Percentiles rank a stretch among this genome's conserved stretches.
Evolutionary conservation across 2,329 filamentous ascomycete species (phyloP).

Genomic region (Kalaharituber pfeilii): DNA sequence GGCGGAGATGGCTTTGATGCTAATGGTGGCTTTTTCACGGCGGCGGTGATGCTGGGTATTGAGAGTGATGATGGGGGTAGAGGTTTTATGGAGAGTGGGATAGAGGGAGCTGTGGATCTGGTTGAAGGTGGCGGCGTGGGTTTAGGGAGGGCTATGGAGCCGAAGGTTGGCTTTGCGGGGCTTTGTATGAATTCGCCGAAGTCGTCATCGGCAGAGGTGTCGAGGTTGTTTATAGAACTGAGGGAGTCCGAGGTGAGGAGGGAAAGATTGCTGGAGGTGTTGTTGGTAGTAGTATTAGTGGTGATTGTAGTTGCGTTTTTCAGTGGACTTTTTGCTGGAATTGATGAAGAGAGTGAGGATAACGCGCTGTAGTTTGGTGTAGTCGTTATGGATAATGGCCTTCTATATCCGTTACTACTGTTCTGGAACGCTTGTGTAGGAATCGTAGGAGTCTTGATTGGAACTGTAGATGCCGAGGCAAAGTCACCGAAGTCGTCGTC

Average conservation of each 20-base stretch:
- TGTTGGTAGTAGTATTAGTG: background rate
- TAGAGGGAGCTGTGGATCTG: background rate
- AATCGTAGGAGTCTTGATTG: background rate
- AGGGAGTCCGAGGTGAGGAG: background rate
- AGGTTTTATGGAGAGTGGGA: conserved; percentile 5
- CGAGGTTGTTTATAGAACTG: no score
- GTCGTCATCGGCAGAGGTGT: conserved; percentile 12
- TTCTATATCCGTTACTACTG: background rate
- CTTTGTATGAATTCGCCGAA: conserved; percentile 21
- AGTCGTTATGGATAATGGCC: background rate
- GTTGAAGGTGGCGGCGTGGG: background rate
- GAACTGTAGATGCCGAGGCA: conserved; percentile 4
- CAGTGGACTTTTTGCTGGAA: background rate
- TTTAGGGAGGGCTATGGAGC: background rate
- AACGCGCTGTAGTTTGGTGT: background rate
- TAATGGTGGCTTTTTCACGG: background rate
- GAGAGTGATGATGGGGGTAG: conserved; percentile 4
- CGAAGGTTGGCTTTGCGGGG: conserved; percentile 11
- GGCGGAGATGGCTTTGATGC: background rate
- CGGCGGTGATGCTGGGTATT: conserved; percentile 4
- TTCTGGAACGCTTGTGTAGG: background rate
- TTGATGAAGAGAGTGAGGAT: background rate
- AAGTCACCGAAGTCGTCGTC: conserved; percentile 17
- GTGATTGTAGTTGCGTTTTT: background rate
- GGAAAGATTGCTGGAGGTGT: background rate